Base-by-base conservation (phyloP, 106 monocot genomes). In the Apostasia shenzhenica region DNA sequence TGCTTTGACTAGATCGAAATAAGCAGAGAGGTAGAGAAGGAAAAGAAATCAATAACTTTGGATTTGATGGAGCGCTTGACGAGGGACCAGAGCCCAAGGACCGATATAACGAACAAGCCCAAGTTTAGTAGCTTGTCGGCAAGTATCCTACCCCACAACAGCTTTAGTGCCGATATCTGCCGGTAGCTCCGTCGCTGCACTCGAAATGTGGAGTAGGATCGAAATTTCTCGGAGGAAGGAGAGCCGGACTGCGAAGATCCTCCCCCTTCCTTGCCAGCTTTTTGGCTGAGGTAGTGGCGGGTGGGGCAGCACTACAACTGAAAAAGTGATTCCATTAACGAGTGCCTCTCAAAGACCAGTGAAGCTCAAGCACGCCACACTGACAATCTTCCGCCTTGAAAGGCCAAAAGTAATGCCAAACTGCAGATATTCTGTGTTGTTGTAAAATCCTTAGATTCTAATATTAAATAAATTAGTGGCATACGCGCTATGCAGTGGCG, bases 21-120 rank as follows among this genome's bases (percentile, higher is more conserved):
- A 26, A 26, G 26, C 26, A 26, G 26, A 26, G 26, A 26, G 26
- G 26, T 26, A 26, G 26, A 26, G 26, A 7, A 61, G 48, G 1
- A 3, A 14, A 53, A 0, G 55, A 2, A 2, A 40, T 1, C 5
- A 45, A 71, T 12, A 50, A 95, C 91, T 91, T 95, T 95, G 63
- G 95, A 91, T 65, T 95, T 95, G 57, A 91, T 91, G 41, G 95
- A 95, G 60, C 91, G 88, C 74, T 95, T 95, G 66, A 95, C 91
- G 69, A 95, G 95, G 0, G 95, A 95, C 95, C 95, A 95, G 11
- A 95, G 84, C 1, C 95, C 95, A 1, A 91, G 95, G 6, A 95
- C 91, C 55, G 95, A 95, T 71, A 95, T 91, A 48, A 95, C 91
- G 76, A 95, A 95, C 14, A 95, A 82, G 11, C 95, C 95, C 54